Conservation (phyloP, 352 stramenopile genomes). For the Globisporangium megalacanthum region DNA sequence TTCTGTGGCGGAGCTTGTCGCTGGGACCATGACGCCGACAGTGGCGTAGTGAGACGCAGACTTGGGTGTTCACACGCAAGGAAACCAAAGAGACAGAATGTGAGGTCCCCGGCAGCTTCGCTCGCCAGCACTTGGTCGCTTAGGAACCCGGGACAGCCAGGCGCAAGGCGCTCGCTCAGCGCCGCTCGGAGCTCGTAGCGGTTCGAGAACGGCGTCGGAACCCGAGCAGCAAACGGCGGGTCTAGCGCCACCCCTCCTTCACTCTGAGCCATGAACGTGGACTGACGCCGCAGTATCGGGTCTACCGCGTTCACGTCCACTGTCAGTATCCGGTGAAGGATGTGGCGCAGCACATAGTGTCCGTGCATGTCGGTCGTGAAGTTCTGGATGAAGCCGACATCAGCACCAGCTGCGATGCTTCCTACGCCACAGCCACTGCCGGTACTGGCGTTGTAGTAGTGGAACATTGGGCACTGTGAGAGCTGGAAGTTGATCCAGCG, state of each 20-base stretch:
- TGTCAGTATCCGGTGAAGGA: constrained; percentile 34
- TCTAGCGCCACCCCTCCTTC: constrained; percentile 1
- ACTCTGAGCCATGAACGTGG: constrained; percentile 10
- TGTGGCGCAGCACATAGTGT: constrained; percentile 49
- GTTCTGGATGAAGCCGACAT: constrained; percentile 52
- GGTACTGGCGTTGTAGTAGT: constrained; percentile 12
- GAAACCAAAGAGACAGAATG: constrained; percentile 59
- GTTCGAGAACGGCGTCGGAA: constrained; percentile 23
- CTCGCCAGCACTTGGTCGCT: constrained; percentile 27
- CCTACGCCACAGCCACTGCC: neutral
- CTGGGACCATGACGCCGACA: neutral
- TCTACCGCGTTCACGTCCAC: constrained; percentile 4
- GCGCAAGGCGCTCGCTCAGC: constrained; percentile 32
- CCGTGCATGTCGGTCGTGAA: constrained; percentile 62
- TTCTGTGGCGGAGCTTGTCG: too few species aligned
- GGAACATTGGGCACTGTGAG: constrained; percentile 29
- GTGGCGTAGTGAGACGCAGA: constrained; percentile 10
- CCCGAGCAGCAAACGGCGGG: neutral
- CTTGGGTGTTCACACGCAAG: constrained; percentile 51
- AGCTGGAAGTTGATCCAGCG: constrained; percentile 71
- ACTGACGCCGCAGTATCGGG: constrained; percentile 3
- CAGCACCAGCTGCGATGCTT: too few species aligned
- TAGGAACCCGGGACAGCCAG: constrained; percentile 37
- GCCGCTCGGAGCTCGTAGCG: constrained; percentile 33
- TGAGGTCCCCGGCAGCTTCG: constrained; percentile 36